Conservation (phyloP, 495 filamentous ascomycete genomes). For the Bacidia rubella region DNA sequence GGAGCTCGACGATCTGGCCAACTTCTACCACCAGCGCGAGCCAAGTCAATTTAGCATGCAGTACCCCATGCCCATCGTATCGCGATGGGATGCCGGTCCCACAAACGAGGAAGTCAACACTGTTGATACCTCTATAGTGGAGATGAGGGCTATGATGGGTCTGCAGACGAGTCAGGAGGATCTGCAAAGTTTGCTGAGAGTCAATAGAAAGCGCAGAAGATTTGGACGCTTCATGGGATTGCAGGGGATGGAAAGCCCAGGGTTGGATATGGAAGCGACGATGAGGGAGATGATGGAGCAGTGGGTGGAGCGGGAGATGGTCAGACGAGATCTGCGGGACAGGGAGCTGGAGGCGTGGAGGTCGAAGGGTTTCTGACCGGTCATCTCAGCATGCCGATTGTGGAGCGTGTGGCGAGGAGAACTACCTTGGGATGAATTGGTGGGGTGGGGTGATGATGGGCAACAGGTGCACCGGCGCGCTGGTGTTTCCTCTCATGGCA, state of each 20-base stretch:
- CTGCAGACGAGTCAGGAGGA: background rate
- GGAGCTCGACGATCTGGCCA: slow-evolving; percentile 58
- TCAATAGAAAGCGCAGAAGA: slow-evolving; percentile 46
- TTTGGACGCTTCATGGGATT: slow-evolving; percentile 59
- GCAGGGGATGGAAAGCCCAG: slow-evolving; percentile 36
- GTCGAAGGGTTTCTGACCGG: slow-evolving; percentile 10
- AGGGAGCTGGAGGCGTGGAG: slow-evolving; percentile 12
- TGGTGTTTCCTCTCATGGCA: background rate
- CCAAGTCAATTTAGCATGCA: slow-evolving; percentile 33
- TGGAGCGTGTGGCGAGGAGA: background rate
- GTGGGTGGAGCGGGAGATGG: slow-evolving; percentile 23
- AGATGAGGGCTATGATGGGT: slow-evolving; percentile 11
- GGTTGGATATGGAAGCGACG: slow-evolving; percentile 25
- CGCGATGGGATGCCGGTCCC: slow-evolving; percentile 20
- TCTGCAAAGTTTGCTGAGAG: slow-evolving; percentile 20
- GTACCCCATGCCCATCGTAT: slow-evolving; percentile 48
- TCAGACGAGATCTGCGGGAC: slow-evolving; percentile 18
- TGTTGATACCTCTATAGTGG: slow-evolving; percentile 22
- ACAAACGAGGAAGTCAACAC: slow-evolving; percentile 11
- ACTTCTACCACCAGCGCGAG: slow-evolving; percentile 63
- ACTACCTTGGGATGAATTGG: background rate
- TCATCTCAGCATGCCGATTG: background rate
- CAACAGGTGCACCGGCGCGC: background rate
- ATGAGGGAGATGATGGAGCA: slow-evolving; percentile 25
- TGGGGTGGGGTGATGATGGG: background rate